Evolutionary conservation across 1,139 yeast genomes (phyloP).

Genomic region (Sugiyamaella sp.): DNA sequence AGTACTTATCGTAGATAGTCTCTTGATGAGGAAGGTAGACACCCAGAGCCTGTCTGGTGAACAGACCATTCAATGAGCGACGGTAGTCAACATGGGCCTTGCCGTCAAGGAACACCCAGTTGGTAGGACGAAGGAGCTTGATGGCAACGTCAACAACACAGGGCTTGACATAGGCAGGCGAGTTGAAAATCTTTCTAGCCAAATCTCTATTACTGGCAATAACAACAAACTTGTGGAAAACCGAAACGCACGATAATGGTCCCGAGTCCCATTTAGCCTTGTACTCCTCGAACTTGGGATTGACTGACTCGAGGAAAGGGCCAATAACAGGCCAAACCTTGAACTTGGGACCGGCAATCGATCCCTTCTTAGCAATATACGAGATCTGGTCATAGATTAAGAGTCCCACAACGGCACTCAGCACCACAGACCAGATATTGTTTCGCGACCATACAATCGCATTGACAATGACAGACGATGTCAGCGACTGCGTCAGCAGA

Average conservation of each 20-base stretch:
- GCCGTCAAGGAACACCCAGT: slow-evolving; percentile 98
- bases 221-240: slow-evolving; percentile 95
- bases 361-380: slow-evolving; percentile 78
- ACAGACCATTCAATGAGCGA: slow-evolving; percentile 84
- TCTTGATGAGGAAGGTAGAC: slow-evolving; percentile 85
- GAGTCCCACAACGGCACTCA: slow-evolving; percentile 54
- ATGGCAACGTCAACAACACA: slow-evolving; percentile 97
- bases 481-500: background rate
- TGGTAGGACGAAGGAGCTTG: slow-evolving; percentile 88
- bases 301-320: slow-evolving; percentile 92
- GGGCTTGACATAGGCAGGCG: slow-evolving; percentile 89
- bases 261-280: slow-evolving; percentile 94
- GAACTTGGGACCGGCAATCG: slow-evolving; percentile 84
- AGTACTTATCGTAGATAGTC: slow-evolving; percentile 75
- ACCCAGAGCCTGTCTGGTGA: slow-evolving; percentile 80
- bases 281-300: slow-evolving; percentile 95
- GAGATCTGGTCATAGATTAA: slow-evolving; percentile 78
- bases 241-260: slow-evolving; percentile 91
- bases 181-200: slow-evolving; percentile 82
- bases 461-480: slow-evolving; percentile 13
- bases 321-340: slow-evolving; percentile 96
- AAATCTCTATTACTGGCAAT: slow-evolving; percentile 90
- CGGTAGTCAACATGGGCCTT: slow-evolving; percentile 93
- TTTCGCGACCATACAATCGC: slow-evolving; percentile 20
- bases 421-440: slow-evolving; percentile 50